These are phyloP conservation scores for Saccharum spontaneum DNA, from an alignment of 176 grass and related monocot genomes.

Conservation along the genomic window DNA sequence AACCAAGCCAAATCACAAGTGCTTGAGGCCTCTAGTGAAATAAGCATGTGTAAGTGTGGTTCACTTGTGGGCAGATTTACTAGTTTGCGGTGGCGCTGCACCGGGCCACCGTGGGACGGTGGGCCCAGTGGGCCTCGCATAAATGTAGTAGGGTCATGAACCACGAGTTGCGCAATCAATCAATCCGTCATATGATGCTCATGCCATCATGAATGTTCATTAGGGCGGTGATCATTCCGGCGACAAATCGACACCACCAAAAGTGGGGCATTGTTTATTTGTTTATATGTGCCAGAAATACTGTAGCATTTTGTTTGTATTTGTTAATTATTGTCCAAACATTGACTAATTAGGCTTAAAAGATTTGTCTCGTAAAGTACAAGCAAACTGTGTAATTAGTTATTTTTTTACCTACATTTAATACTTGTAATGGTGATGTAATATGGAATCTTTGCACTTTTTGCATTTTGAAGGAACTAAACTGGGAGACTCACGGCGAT, in stretches of 20 bases:
- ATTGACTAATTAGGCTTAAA: no score
- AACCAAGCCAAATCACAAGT: constrained; percentile 22
- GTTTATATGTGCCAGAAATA: no score
- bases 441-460: no score
- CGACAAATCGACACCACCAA: background rate
- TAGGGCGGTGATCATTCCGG: constrained; percentile 30
- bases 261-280: no score
- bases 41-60: background rate
- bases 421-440: no score
- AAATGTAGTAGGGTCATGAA: constrained; percentile 15
- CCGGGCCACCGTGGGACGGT: background rate
- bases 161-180: constrained; percentile 25
- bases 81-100: constrained; percentile 14
- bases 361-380: no score
- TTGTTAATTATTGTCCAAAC: no score
- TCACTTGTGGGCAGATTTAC: background rate
- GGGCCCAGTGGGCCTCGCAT: background rate
- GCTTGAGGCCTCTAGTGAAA: background rate
- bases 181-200: constrained; percentile 23
- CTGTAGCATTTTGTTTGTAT: no score
- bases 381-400: no score
- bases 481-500: background rate
- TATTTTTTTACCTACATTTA: no score
- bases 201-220: constrained; percentile 38
- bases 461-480: no score